Conservation (phyloP, 768 basidiomycete genomes). For the Tephrocybe rancida region DNA sequence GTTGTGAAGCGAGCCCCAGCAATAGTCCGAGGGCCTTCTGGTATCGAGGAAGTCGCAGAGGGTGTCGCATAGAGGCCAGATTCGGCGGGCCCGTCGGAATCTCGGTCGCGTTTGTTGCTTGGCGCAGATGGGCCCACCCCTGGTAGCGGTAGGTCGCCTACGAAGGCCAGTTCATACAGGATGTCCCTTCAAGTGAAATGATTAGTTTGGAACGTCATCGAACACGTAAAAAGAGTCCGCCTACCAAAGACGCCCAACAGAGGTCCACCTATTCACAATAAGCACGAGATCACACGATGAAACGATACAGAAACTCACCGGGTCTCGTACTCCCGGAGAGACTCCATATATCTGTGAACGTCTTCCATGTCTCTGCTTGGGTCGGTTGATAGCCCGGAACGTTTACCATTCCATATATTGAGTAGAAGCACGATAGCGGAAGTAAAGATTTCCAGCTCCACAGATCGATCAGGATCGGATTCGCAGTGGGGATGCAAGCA, state of each 20-base stretch:
- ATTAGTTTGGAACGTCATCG: constrained; percentile 16
- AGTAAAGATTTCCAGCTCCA: constrained; percentile 43
- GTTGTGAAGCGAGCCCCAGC: constrained; percentile 38
- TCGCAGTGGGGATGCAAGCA: constrained; percentile 8
- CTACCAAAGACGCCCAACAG: constrained; percentile 48
- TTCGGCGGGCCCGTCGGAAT: constrained; percentile 49
- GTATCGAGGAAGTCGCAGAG: constrained; percentile 6
- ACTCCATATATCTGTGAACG: constrained; percentile 64
- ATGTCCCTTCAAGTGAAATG: constrained; percentile 57
- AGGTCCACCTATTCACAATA: constrained; percentile 34
- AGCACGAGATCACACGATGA: background rate
- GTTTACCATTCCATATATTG: constrained; percentile 67
- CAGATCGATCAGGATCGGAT: background rate
- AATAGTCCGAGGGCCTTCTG: constrained; percentile 29
- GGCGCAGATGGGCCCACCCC: constrained; percentile 45
- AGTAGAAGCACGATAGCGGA: constrained; percentile 62
- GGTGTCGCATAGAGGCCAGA: constrained; percentile 8
- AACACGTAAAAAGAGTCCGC: constrained; percentile 1
- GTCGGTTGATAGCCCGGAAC: constrained; percentile 49
- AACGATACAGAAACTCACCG: constrained; percentile 20
- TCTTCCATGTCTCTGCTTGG: constrained; percentile 59
- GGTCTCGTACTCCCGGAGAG: constrained; percentile 42
- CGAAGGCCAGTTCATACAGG: constrained; percentile 69
- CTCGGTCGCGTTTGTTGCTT: constrained; percentile 65
- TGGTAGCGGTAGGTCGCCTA: constrained; percentile 72